Conservation (phyloP, 441 rosid genomes). For the Pelargonium fulgidum region DNA sequence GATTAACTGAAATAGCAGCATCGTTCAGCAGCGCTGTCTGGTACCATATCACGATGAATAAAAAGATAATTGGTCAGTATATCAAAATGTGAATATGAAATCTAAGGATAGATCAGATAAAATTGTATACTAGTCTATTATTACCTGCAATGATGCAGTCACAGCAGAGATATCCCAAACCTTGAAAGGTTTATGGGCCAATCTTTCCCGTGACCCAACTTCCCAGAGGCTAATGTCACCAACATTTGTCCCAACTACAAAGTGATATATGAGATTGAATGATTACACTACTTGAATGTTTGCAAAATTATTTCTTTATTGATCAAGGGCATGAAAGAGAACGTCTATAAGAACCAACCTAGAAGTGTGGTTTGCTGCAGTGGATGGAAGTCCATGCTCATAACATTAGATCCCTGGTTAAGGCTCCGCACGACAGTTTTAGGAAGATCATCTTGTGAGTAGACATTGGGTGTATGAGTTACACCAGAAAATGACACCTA, state of each 20-base stretch:
- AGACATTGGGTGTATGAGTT: constrained; percentile 56
- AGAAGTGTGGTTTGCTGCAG: constrained; percentile 60
- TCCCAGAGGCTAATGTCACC: constrained; percentile 76
- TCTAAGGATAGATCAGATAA: background rate
- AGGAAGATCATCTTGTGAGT: constrained; percentile 66
- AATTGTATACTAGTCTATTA: constrained; percentile 16
- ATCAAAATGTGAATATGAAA: constrained; percentile 7
- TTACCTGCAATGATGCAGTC: constrained; percentile 59
- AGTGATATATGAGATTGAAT: background rate
- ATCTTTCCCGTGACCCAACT: constrained; percentile 54
- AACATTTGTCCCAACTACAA: constrained; percentile 72
- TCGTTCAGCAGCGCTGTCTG: constrained; percentile 59
- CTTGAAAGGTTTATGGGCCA: constrained; percentile 50
- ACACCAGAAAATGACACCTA: constrained; percentile 6
- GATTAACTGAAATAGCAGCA: constrained; percentile 54
- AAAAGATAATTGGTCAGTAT: constrained; percentile 8
- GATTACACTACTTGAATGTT: background rate
- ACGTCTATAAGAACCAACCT: constrained; percentile 32
- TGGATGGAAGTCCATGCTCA: constrained; percentile 85
- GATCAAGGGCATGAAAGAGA: background rate
- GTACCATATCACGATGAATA: constrained; percentile 17
- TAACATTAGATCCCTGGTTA: constrained; percentile 60
- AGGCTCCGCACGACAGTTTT: constrained; percentile 49
- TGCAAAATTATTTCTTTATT: background rate
- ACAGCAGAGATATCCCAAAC: constrained; percentile 57